Conservation (phyloP, 148 eudicot genomes). For the Gaultheria prostrata region DNA sequence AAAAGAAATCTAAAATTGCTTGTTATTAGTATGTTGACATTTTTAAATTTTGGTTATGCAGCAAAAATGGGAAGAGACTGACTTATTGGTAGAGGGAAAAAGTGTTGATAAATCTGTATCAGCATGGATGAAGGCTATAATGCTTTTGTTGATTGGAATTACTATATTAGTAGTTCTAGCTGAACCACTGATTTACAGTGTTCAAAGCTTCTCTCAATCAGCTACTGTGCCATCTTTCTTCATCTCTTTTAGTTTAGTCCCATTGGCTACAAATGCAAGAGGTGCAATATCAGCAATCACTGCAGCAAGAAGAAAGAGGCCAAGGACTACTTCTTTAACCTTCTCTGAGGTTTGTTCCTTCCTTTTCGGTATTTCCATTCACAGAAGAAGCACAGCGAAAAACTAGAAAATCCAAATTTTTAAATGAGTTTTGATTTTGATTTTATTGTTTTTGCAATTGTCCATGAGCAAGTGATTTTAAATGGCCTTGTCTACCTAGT, state of each 20-base stretch:
- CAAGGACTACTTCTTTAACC: conserved; percentile 30
- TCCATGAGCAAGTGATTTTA: not conserved
- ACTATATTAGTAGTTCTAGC: conserved; percentile 33
- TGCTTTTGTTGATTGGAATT: conserved; percentile 30
- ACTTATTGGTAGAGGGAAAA: conserved; percentile 20
- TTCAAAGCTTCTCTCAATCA: conserved; percentile 24
- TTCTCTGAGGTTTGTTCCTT: conserved; percentile 35
- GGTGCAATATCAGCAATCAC: conserved; percentile 30
- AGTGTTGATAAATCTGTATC: conserved; percentile 13
- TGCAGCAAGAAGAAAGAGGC: conserved; percentile 28
- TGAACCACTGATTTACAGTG: conserved; percentile 40
- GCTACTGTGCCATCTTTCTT: conserved; percentile 28
- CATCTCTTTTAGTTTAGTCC: conserved; percentile 32
- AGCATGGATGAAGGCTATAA: conserved; percentile 33
- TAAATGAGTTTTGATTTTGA: not conserved
- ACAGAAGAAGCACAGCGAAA: not conserved
- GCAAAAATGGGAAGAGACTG: conserved; percentile 27
- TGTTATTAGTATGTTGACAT: not conserved
- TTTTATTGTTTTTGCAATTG: not conserved
- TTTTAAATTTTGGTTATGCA: conserved; percentile 17
- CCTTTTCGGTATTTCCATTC: not conserved
- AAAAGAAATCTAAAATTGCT: not conserved
- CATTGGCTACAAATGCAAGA: conserved; percentile 41
- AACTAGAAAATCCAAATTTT: not conserved
- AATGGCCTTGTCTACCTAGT: not conserved